A percentile compares a stretch with the other conserved stretches of the same genome.
phyloP scores from a whole-genome alignment of 257 asterid genomes.

The Salvia splendens region DNA sequence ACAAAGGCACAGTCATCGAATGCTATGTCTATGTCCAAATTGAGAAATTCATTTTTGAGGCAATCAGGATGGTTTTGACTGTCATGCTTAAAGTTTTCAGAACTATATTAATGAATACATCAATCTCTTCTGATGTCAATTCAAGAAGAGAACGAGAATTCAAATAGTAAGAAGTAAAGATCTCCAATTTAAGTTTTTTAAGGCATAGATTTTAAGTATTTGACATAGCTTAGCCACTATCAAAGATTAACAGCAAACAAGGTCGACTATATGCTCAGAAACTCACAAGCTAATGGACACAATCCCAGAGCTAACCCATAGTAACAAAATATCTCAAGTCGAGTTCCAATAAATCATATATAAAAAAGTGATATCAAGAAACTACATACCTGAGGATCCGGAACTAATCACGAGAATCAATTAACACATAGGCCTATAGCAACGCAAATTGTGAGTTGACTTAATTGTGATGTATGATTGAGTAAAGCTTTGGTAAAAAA shows the following conservation, averaged over 20 bases:
- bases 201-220: too few species aligned
- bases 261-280: background rate
- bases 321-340: background rate
- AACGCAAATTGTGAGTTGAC: constrained; percentile 3
- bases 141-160: background rate
- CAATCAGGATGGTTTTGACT: background rate
- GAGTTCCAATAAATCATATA: background rate
- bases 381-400: background rate
- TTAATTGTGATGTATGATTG: background rate
- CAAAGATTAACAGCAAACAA: background rate
- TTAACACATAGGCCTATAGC: constrained; percentile 11
- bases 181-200: background rate
- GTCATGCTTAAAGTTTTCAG: background rate
- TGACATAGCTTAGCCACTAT: too few species aligned
- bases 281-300: background rate
- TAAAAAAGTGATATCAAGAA: background rate
- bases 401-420: background rate
- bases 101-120: background rate
- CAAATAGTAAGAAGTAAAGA: background rate
- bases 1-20: background rate
- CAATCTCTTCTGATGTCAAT: background rate
- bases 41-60: background rate
- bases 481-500: background rate
- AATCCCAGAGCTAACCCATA: background rate
- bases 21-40: background rate